Evolutionary conservation across 2,329 filamentous ascomycete species (phyloP).

Genomic region (Tolypocladium ophioglossoides): DNA sequence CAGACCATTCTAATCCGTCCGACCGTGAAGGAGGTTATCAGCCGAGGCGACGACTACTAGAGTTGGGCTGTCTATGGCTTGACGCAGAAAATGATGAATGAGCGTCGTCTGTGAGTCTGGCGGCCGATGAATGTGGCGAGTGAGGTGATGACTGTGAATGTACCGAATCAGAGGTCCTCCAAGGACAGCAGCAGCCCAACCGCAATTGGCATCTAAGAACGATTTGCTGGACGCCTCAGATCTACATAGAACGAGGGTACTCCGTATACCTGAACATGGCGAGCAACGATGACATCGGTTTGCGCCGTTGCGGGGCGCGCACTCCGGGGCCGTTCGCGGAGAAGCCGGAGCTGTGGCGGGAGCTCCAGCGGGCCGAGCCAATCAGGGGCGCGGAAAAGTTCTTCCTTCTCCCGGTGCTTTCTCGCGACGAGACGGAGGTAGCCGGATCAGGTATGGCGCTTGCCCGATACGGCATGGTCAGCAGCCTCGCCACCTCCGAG

Average conservation of each 20-base stretch:
- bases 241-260: neutral
- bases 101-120: no score
- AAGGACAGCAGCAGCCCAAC: no score
- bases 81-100: neutral
- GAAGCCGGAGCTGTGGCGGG: neutral
- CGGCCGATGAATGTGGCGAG: neutral
- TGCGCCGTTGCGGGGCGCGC: neutral
- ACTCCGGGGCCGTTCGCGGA: neutral
- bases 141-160: neutral
- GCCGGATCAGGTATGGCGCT: neutral
- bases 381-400: neutral
- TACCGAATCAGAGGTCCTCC: neutral
- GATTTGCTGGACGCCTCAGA: neutral
- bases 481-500: constrained; percentile 1
- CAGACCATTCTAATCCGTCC: constrained; percentile 69
- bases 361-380: constrained; percentile 1
- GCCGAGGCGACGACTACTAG: constrained; percentile 76
- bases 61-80: neutral
- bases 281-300: neutral
- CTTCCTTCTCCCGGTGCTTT: constrained; percentile 7
- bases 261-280: neutral
- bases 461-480: constrained; percentile 3
- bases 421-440: constrained; percentile 2
- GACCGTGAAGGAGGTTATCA: constrained; percentile 79
- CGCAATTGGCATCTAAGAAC: neutral